A percentile compares a stretch with the other conserved stretches of the same genome.
Conservation (phyloP, 495 filamentous ascomycete species). For the Parathielavia appendiculata region DNA sequence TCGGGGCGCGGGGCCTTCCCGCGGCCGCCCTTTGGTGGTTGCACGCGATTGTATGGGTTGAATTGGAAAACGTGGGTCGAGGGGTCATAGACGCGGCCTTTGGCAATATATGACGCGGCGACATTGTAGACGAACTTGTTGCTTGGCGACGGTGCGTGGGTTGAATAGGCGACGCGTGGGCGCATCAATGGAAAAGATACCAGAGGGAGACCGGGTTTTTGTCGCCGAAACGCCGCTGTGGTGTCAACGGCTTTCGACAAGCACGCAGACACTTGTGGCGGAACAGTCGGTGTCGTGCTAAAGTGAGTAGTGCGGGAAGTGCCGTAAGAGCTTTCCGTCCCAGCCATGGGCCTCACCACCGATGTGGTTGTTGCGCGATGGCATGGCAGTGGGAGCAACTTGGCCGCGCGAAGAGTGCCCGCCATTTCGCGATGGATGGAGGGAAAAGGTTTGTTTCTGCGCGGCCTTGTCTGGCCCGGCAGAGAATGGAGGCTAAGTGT, state of each 20-base stretch:
- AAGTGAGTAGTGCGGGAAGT: not conserved
- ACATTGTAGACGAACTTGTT: conserved; percentile 57
- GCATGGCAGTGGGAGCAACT: conserved; percentile 15
- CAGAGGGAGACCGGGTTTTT: not conserved
- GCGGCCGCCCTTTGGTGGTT: conserved; percentile 41
- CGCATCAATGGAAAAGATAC: not conserved
- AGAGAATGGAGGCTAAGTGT: conserved; percentile 1
- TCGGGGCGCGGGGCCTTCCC: conserved; percentile 58
- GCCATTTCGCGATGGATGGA: conserved; percentile 13
- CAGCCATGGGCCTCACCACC: not conserved
- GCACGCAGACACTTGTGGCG: not conserved
- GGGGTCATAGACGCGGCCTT: conserved; percentile 68
- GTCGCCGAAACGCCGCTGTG: not conserved
- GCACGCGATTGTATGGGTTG: conserved; percentile 57
- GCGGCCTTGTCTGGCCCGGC: conserved; percentile 8
- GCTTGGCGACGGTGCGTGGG: conserved; percentile 3
- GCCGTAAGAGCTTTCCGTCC: not conserved
- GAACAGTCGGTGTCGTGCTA: not conserved
- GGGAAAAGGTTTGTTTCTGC: not conserved
- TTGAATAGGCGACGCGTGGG: conserved; percentile 9
- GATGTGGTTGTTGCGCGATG: not conserved
- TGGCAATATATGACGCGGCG: conserved; percentile 69
- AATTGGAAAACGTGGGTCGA: conserved; percentile 68
- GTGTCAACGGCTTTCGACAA: not conserved
- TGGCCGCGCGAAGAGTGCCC: not conserved